Conservation (phyloP, 495 filamentous ascomycete species). For the Penicillium flavigenum region DNA sequence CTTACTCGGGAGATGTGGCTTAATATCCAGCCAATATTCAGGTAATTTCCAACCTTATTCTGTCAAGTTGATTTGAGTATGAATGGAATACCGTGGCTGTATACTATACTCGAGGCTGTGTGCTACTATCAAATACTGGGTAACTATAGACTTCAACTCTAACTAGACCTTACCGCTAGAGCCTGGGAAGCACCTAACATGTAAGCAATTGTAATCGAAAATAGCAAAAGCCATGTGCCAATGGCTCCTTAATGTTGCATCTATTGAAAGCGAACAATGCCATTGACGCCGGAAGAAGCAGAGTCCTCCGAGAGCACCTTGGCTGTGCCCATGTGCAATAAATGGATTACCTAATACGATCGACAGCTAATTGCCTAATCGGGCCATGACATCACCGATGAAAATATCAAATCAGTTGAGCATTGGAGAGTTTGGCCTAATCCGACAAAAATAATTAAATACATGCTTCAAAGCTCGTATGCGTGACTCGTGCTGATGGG, state of each 20-base stretch:
- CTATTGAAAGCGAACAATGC: neutral
- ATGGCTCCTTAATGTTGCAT: neutral
- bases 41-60: neutral
- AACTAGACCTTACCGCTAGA: neutral
- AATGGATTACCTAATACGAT: slow-evolving; percentile 2
- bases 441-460: slow-evolving; percentile 10
- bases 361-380: slow-evolving; percentile 5
- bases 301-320: too few relatives aligned
- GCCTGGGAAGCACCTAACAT: neutral
- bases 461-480: slow-evolving; percentile 12
- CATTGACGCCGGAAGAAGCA: slow-evolving; percentile 2
- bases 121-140: neutral
- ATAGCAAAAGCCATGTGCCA: neutral
- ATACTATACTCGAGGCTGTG: neutral
- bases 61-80: neutral
- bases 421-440: slow-evolving; percentile 1
- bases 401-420: neutral
- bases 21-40: neutral
- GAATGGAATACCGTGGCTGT: neutral
- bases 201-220: neutral
- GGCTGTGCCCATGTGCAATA: neutral
- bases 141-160: slow-evolving; percentile 6
- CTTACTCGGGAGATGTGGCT: slow-evolving; percentile 1
- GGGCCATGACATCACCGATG: slow-evolving; percentile 6
- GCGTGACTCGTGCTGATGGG: slow-evolving; percentile 22